Conservation (phyloP, 805 yeast genomes). For the Candida nonsorbophila region DNA sequence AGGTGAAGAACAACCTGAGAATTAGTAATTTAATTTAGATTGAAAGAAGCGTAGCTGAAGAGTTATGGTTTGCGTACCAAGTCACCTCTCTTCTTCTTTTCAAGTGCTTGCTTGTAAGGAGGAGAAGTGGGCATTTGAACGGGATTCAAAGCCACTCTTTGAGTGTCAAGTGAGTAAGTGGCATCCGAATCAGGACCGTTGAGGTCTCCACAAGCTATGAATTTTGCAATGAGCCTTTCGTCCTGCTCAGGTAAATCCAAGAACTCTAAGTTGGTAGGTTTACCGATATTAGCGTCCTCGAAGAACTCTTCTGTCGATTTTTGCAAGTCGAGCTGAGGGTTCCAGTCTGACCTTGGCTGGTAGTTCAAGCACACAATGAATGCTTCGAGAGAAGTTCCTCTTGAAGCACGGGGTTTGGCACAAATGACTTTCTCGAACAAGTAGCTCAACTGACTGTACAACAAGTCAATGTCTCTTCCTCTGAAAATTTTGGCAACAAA, state of each 20-base stretch:
- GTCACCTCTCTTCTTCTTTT: conserved; percentile 72
- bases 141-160: conserved; percentile 55
- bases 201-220: conserved; percentile 92
- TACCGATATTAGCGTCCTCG: conserved; percentile 55
- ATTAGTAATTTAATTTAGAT: conserved; percentile 3
- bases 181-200: conserved; percentile 92
- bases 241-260: conserved; percentile 47
- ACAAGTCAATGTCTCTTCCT: conserved; percentile 90
- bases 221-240: conserved; percentile 79
- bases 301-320: conserved; percentile 80
- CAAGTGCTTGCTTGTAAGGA: conserved; percentile 89
- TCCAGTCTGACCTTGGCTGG: conserved; percentile 80
- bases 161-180: conserved; percentile 61
- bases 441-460: conserved; percentile 87
- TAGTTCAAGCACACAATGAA: conserved; percentile 90
- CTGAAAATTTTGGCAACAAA: conserved; percentile 96
- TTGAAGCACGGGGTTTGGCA: conserved; percentile 92
- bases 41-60: no score
- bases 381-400: conserved; percentile 92
- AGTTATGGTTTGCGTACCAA: conserved; percentile 6
- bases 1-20: conserved; percentile 25
- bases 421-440: conserved; percentile 84
- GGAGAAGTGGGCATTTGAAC: conserved; percentile 96
- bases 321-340: conserved; percentile 53
- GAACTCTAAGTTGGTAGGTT: conserved; percentile 43